Evolutionary conservation across 2,329 filamentous ascomycete species (phyloP).

Genomic region (Ascochyta viciae-villosae): DNA sequence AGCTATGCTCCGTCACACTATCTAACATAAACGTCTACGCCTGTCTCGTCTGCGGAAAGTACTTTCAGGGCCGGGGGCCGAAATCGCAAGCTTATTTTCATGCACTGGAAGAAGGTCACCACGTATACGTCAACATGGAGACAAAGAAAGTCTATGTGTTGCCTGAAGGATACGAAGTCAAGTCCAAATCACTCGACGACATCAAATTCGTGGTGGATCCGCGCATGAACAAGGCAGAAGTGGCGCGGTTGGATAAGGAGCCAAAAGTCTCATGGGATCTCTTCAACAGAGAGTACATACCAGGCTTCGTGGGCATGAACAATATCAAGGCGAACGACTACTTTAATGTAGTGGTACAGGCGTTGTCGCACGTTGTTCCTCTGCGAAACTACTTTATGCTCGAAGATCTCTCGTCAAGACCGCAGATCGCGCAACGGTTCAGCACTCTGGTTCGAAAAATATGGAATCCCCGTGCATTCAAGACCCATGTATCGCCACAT

Average conservation of each 20-base stretch:
- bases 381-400: slow-evolving; percentile 92
- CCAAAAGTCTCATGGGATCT: slow-evolving; percentile 75
- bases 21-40: slow-evolving; percentile 99
- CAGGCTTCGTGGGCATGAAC: slow-evolving; percentile 98
- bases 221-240: slow-evolving; percentile 79
- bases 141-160: slow-evolving; percentile 90
- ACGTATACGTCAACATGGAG: slow-evolving; percentile 98
- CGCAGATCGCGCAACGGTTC: slow-evolving; percentile 87
- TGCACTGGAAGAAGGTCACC: slow-evolving; percentile 90
- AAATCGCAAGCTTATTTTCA: slow-evolving; percentile 98
- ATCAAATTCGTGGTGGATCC: slow-evolving; percentile 98
- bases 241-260: slow-evolving; percentile 76
- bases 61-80: slow-evolving; percentile 91
- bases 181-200: slow-evolving; percentile 91
- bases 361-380: slow-evolving; percentile 86
- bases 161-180: slow-evolving; percentile 96
- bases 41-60: slow-evolving; percentile 96
- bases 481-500: slow-evolving; percentile 94
- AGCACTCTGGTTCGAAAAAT: slow-evolving; percentile 93
- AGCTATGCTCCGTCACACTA: slow-evolving; percentile 92
- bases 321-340: slow-evolving; percentile 99
- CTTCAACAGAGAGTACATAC: slow-evolving; percentile 82
- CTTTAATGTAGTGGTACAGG: slow-evolving; percentile 92
- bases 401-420: slow-evolving; percentile 75
- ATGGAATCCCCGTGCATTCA: slow-evolving; percentile 97